phyloP scores from a whole-genome alignment of 1,284 basidiomycete species.

The Salmacisia buchloeana region DNA sequence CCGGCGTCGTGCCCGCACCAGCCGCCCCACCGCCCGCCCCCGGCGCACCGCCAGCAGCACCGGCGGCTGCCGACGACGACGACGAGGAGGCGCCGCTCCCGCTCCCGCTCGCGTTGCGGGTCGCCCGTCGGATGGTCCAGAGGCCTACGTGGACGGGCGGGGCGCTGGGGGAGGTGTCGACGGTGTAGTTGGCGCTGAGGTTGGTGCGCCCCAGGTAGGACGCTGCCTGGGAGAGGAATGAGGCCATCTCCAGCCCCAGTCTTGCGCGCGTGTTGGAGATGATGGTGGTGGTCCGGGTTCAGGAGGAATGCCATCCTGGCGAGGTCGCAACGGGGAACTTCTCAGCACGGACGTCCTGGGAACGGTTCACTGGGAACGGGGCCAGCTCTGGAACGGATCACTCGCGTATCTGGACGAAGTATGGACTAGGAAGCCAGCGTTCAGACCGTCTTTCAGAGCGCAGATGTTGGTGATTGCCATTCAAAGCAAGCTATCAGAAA shows the following conservation, averaged over 20 bases:
- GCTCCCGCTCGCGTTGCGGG: conserved; percentile 24
- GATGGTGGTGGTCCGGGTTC: no score
- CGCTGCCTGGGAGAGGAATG: conserved; percentile 38
- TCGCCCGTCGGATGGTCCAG: conserved; percentile 44
- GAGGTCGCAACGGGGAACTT: no score
- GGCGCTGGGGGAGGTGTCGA: conserved; percentile 28
- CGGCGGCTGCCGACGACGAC: background rate
- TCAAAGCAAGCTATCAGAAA: background rate
- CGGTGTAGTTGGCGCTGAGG: conserved; percentile 41
- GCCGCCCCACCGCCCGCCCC: conserved; percentile 1
- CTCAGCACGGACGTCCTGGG: no score
- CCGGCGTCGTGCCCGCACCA: background rate
- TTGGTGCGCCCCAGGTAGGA: conserved; percentile 37
- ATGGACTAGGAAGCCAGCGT: no score
- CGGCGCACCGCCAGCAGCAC: background rate
- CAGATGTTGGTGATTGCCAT: background rate
- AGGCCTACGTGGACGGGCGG: conserved; percentile 36
- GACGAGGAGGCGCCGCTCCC: conserved; percentile 4
- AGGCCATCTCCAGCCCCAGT: no score
- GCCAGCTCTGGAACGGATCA: no score
- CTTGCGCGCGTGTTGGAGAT: no score
- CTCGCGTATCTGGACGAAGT: no score
- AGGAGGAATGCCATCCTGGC: no score
- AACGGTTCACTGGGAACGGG: no score
- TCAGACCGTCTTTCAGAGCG: no score